phyloP scores from a whole-genome alignment of 257 asterid genomes.

The Verbascum thapsus region DNA sequence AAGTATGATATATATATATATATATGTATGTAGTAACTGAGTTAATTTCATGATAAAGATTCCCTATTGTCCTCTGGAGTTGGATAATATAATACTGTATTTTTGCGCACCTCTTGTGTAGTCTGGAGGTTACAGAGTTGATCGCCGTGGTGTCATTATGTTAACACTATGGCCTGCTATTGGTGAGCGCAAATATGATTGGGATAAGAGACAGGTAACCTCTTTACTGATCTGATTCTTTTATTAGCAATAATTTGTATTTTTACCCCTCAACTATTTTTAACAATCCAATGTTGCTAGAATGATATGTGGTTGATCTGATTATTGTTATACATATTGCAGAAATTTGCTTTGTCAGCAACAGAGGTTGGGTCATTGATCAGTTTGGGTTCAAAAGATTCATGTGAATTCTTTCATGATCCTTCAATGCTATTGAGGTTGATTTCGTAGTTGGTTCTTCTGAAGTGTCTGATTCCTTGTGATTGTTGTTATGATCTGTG shows the following conservation, averaged over 20 bases:
- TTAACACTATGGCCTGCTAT: constrained; percentile 78
- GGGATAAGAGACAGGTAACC: constrained; percentile 84
- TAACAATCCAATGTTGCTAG: not conserved
- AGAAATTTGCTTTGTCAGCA: constrained; percentile 86
- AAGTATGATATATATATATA: constrained; percentile 48
- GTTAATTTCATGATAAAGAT: constrained; percentile 4
- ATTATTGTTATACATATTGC: constrained; percentile 29
- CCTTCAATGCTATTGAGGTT: constrained; percentile 89
- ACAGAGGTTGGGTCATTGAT: constrained; percentile 89
- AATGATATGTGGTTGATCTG: constrained; percentile 25
- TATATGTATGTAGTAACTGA: constrained; percentile 22
- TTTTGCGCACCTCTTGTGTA: constrained; percentile 29
- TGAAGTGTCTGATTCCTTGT: constrained; percentile 3
- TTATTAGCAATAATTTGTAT: constrained; percentile 1
- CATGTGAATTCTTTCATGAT: constrained; percentile 93
- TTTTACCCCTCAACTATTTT: not conserved
- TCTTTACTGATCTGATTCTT: not conserved
- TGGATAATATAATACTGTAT: constrained; percentile 9
- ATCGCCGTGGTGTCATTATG: constrained; percentile 73
- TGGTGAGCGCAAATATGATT: constrained; percentile 90
- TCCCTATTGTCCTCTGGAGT: constrained; percentile 5
- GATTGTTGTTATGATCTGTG: not conserved
- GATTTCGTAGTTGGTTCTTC: constrained; percentile 24
- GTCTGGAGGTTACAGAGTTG: constrained; percentile 72
- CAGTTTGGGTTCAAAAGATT: constrained; percentile 66